These are phyloP conservation scores for Bjerkandera adusta DNA, from an alignment of 1,284 basidiomycete genomes.

Conservation along the genomic window DNA sequence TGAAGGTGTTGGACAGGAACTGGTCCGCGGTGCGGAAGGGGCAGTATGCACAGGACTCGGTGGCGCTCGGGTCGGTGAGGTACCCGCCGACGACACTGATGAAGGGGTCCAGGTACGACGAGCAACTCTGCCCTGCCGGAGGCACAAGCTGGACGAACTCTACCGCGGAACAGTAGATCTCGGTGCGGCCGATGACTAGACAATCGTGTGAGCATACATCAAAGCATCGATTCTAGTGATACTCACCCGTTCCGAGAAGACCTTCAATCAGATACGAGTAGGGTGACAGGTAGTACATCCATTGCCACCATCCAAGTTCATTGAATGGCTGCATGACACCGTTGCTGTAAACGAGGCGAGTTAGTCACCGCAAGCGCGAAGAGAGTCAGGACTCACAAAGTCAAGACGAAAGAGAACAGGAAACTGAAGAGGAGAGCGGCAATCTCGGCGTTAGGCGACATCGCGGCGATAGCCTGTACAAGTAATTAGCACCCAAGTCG, in stretches of 20 bases:
- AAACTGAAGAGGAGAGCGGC: constrained; percentile 65
- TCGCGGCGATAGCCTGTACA: constrained; percentile 63
- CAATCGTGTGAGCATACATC: neutral
- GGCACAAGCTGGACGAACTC: constrained; percentile 52
- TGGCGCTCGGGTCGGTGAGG: constrained; percentile 53
- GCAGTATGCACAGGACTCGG: constrained; percentile 54
- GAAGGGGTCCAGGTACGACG: constrained; percentile 53
- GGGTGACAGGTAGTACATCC: constrained; percentile 81
- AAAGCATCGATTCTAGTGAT: neutral
- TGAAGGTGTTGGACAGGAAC: constrained; percentile 50
- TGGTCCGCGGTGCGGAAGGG: constrained; percentile 48
- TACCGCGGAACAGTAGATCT: constrained; percentile 41
- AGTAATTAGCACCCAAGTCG: constrained; percentile 53
- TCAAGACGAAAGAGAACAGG: constrained; percentile 59
- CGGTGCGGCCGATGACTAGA: constrained; percentile 35
- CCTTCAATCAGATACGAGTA: constrained; percentile 72
- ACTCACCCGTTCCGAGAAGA: constrained; percentile 46
- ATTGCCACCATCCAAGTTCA: constrained; percentile 76
- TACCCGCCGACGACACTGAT: constrained; percentile 61
- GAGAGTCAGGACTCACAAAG: constrained; percentile 47
- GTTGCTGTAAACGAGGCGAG: constrained; percentile 38
- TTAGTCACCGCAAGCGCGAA: neutral
- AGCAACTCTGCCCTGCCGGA: constrained; percentile 62
- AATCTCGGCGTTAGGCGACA: constrained; percentile 64
- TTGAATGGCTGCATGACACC: constrained; percentile 65